These are phyloP conservation scores for Casaregolazyma lundiana DNA, from an alignment of 1,139 yeast species.

Conservation along the genomic window DNA sequence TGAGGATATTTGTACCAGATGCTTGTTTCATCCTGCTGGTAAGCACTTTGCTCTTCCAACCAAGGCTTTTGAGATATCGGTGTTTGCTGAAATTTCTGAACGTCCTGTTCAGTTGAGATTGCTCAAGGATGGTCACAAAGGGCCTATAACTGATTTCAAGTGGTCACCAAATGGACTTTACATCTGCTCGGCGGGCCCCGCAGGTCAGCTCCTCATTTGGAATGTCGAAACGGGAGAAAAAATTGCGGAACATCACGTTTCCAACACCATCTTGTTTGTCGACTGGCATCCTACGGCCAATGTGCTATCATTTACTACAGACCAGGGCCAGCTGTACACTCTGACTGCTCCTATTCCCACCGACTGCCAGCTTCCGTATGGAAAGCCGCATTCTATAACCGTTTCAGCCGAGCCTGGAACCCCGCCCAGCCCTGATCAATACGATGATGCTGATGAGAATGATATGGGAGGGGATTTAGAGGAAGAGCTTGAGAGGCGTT, in stretches of 20 bases:
- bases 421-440: slow-evolving; percentile 1
- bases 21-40: slow-evolving; percentile 63
- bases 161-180: slow-evolving; percentile 60
- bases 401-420: neutral
- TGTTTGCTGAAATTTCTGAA: slow-evolving; percentile 25
- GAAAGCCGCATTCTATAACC: slow-evolving; percentile 2
- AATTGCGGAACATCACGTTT: slow-evolving; percentile 19
- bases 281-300: slow-evolving; percentile 38
- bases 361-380: slow-evolving; percentile 12
- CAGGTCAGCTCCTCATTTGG: slow-evolving; percentile 54
- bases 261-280: slow-evolving; percentile 21
- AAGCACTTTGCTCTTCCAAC: slow-evolving; percentile 57
- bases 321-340: slow-evolving; percentile 32
- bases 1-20: slow-evolving; percentile 39
- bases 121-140: slow-evolving; percentile 30
- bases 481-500: slow-evolving; percentile 24
- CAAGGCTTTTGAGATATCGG: slow-evolving; percentile 35
- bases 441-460: slow-evolving; percentile 25
- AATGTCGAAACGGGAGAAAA: slow-evolving; percentile 30
- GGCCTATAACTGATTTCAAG: slow-evolving; percentile 46
- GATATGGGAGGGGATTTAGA: slow-evolving; percentile 19
- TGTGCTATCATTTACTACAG: slow-evolving; percentile 31
- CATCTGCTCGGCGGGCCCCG: slow-evolving; percentile 49
- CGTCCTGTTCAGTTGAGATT: slow-evolving; percentile 13
- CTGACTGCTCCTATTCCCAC: slow-evolving; percentile 17